Percentiles rank a stretch among this genome's conserved stretches.
phyloP scores from a whole-genome alignment of 306 rosid genomes.

The Fragaria iinumae region DNA sequence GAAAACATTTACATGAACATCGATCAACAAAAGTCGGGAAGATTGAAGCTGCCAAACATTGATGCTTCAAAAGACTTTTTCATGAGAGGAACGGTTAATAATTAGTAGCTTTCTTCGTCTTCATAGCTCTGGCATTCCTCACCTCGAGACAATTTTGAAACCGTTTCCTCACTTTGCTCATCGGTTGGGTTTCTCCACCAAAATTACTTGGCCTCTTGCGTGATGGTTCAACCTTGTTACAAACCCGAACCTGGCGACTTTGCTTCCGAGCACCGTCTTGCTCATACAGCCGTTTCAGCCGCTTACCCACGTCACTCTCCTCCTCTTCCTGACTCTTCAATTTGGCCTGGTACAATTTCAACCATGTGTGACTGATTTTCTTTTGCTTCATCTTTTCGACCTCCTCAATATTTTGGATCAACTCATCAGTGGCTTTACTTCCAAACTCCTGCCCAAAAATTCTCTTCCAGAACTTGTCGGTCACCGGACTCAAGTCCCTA shows the following conservation, averaged over 20 bases:
- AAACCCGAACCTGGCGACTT: not conserved
- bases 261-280: not conserved
- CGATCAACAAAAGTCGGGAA: not conserved
- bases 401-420: not conserved
- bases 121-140: not conserved
- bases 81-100: not conserved
- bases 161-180: not conserved
- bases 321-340: not conserved
- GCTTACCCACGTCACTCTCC: not conserved
- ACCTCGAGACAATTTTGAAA: not conserved
- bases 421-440: not conserved
- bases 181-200: not conserved
- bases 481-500: not conserved
- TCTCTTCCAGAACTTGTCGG: not conserved
- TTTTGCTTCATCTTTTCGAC: not conserved
- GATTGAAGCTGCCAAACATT: not conserved
- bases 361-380: not conserved
- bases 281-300: not conserved
- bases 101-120: not conserved
- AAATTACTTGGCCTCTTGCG: not conserved
- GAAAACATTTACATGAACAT: too few relatives aligned
- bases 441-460: not conserved
- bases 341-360: not conserved
- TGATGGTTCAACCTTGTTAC: not conserved
- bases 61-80: too few relatives aligned